Percentiles rank a stretch among this genome's conserved stretches.
Evolutionary conservation across 805 yeast genomes (phyloP).

Genomic region (Hemisphaericaspora nanyangensis): DNA sequence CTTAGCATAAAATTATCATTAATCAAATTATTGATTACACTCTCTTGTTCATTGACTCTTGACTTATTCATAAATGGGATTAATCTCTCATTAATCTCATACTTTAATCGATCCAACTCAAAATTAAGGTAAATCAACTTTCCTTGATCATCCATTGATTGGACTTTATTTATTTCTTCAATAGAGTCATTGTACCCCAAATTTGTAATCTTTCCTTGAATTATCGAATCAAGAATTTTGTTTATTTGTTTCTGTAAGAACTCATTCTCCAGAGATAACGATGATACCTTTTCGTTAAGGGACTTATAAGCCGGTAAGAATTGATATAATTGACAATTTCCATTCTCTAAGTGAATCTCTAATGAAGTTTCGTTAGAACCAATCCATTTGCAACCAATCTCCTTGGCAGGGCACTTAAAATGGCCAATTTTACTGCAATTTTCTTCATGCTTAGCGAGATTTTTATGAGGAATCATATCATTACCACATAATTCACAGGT

Average conservation of each 20-base stretch:
- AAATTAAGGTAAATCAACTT: slow-evolving; percentile 29
- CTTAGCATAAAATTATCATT: slow-evolving; percentile 38
- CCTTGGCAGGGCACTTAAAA: slow-evolving; percentile 43
- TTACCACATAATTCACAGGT: slow-evolving; percentile 42
- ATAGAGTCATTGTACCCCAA: slow-evolving; percentile 45
- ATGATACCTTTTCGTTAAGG: slow-evolving; percentile 21
- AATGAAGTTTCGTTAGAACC: slow-evolving; percentile 33
- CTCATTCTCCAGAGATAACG: slow-evolving; percentile 32
- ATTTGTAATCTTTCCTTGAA: slow-evolving; percentile 49
- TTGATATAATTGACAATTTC: slow-evolving; percentile 28
- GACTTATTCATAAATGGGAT: slow-evolving; percentile 29
- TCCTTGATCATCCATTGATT: slow-evolving; percentile 21
- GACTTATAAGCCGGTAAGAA: slow-evolving; percentile 24
- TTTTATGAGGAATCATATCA: slow-evolving; percentile 37
- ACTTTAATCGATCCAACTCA: slow-evolving; percentile 42
- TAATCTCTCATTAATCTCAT: slow-evolving; percentile 38
- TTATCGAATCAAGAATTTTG: slow-evolving; percentile 42
- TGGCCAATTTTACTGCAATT: slow-evolving; percentile 40
- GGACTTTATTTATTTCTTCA: slow-evolving; percentile 39
- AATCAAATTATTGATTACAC: slow-evolving; percentile 27
- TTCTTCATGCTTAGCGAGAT: slow-evolving; percentile 35
- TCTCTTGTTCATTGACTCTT: slow-evolving; percentile 24
- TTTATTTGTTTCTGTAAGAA: slow-evolving; percentile 42
- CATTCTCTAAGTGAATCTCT: slow-evolving; percentile 30
- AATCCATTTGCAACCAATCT: slow-evolving; percentile 49